phyloP scores from a whole-genome alignment of 495 filamentous ascomycete genomes.

The Penicillium pulvis region DNA sequence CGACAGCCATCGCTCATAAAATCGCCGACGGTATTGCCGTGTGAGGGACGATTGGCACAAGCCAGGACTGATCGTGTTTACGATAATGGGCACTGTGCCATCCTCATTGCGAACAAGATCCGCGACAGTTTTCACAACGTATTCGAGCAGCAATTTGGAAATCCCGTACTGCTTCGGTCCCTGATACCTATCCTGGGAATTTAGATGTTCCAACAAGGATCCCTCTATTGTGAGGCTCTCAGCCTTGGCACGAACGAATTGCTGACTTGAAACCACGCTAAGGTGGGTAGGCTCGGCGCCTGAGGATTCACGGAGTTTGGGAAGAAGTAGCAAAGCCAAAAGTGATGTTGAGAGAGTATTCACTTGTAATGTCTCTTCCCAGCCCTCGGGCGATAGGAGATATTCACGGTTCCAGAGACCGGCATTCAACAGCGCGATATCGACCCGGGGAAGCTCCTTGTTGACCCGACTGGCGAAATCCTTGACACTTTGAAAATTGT shows the following conservation, averaged over 20 bases:
- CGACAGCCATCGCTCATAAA: conserved; percentile 39
- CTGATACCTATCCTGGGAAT: conserved; percentile 27
- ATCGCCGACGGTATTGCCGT: conserved; percentile 37
- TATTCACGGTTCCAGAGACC: conserved; percentile 45
- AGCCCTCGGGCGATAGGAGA: conserved; percentile 43
- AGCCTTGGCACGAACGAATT: conserved; percentile 40
- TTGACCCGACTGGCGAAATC: conserved; percentile 46
- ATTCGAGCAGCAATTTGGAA: conserved; percentile 53
- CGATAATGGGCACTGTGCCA: conserved; percentile 42
- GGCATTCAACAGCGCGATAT: conserved; percentile 50
- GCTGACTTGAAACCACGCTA: conserved; percentile 45
- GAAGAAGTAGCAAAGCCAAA: conserved; percentile 57
- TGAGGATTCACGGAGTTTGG: conserved; percentile 38
- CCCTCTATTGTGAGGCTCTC: conserved; percentile 35
- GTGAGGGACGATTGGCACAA: conserved; percentile 43
- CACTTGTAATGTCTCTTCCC: conserved; percentile 59
- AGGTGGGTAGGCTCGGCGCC: conserved; percentile 35
- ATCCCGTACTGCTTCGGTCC: conserved; percentile 46
- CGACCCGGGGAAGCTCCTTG: conserved; percentile 37
- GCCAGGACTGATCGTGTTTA: conserved; percentile 50
- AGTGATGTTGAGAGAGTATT: conserved; percentile 61
- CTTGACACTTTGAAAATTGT: conserved; percentile 50
- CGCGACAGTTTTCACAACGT: conserved; percentile 43
- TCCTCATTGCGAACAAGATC: conserved; percentile 31
- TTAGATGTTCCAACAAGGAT: conserved; percentile 38